Percentiles rank a stretch among this genome's conserved stretches.
Conservation (phyloP, 1,139 yeast species). For the Blastobotrys aristatus region DNA sequence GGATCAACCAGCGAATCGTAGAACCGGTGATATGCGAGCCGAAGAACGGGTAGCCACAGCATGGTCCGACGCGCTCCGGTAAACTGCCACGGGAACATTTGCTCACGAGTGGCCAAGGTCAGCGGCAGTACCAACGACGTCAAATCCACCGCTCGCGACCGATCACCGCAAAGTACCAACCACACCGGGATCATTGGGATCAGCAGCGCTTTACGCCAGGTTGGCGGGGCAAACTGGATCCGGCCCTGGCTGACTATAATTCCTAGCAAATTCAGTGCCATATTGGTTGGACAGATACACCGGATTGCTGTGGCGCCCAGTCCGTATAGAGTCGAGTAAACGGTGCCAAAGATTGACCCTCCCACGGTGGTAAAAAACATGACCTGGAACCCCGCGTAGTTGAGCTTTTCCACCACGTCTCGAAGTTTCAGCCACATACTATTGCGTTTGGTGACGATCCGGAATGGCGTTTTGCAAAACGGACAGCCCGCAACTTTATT, state of each 20-base stretch:
- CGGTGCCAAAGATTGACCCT: conserved; percentile 27
- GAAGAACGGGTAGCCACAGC: conserved; percentile 22
- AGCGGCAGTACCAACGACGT: conserved; percentile 22
- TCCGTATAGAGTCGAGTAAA: conserved; percentile 28
- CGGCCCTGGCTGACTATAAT: conserved; percentile 20
- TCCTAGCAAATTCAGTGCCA: conserved; percentile 30
- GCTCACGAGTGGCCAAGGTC: conserved; percentile 20
- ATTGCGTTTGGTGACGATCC: conserved; percentile 19
- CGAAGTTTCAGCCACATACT: conserved; percentile 28
- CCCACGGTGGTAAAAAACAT: conserved; percentile 29
- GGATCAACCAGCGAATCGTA: conserved; percentile 28
- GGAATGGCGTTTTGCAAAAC: conserved; percentile 40
- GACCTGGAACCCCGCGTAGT: conserved; percentile 22
- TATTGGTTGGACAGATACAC: conserved; percentile 34
- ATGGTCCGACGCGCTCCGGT: conserved; percentile 26
- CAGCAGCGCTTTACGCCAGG: conserved; percentile 23
- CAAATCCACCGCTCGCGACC: conserved; percentile 20
- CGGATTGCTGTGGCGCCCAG: conserved; percentile 35
- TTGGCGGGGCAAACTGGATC: conserved; percentile 21
- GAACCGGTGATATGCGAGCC: conserved; percentile 23
- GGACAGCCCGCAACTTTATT: conserved; percentile 37
- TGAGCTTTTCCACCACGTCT: conserved; percentile 24
- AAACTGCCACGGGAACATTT: conserved; percentile 25
- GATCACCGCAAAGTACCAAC: conserved; percentile 23
- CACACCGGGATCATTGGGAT: conserved; percentile 27